Conservation (phyloP, 2,329 filamentous ascomycete genomes). For the Ceratocystis papillata region DNA sequence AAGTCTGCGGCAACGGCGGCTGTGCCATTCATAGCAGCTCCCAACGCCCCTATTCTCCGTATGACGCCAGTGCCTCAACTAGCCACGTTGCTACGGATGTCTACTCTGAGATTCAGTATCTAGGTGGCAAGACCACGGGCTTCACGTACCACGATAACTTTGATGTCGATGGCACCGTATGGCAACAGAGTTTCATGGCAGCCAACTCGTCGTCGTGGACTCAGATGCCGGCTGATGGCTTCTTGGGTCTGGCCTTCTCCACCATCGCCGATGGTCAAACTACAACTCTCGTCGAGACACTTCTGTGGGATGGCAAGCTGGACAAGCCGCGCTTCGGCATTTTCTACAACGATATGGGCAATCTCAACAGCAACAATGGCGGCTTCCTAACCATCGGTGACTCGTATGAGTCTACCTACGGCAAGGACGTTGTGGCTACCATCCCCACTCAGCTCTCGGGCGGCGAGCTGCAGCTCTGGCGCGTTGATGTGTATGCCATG, state of each 20-base stretch:
- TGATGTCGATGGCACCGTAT: slow-evolving; percentile 25
- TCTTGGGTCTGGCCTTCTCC: slow-evolving; percentile 32
- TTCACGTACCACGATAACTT: slow-evolving; percentile 29
- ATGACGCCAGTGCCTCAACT: slow-evolving; percentile 29
- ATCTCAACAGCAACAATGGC: background rate
- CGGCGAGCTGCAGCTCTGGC: slow-evolving; percentile 31
- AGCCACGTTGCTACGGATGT: slow-evolving; percentile 27
- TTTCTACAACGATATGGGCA: slow-evolving; percentile 29
- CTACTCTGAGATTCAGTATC: slow-evolving; percentile 28
- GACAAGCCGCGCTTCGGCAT: slow-evolving; percentile 31
- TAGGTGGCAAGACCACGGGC: slow-evolving; percentile 30
- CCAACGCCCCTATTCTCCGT: slow-evolving; percentile 25
- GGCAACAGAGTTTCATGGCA: slow-evolving; percentile 30
- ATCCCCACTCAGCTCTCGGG: slow-evolving; percentile 25
- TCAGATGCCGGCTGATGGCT: slow-evolving; percentile 30
- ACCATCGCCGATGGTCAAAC: slow-evolving; percentile 30
- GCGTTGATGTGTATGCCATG: slow-evolving; percentile 26
- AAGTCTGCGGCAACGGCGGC: slow-evolving; percentile 26
- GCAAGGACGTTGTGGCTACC: slow-evolving; percentile 26
- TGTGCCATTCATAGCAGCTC: slow-evolving; percentile 29
- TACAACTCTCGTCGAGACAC: slow-evolving; percentile 30
- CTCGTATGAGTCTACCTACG: slow-evolving; percentile 30
- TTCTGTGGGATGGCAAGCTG: slow-evolving; percentile 29
- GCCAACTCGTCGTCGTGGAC: slow-evolving; percentile 29
- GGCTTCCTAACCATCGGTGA: slow-evolving; percentile 30